These are phyloP conservation scores for Rhododendron kiyosumense DNA, from an alignment of 148 eudicot species.

Conservation along the genomic window DNA sequence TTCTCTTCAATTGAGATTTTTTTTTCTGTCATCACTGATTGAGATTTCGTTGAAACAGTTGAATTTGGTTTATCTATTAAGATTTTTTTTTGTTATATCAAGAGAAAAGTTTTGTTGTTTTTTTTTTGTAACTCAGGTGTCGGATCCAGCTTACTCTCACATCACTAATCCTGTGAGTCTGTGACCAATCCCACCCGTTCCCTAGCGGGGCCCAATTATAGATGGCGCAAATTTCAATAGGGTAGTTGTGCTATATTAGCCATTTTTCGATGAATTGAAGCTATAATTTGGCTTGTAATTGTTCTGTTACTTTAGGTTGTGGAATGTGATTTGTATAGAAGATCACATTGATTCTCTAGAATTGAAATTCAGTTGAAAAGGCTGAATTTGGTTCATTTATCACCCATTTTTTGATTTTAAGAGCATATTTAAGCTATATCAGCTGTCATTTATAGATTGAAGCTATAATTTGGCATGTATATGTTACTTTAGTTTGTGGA, in stretches of 20 bases:
- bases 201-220: too few species aligned
- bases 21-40: too few species aligned
- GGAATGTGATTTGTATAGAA: not conserved
- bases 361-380: not conserved
- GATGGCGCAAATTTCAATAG: too few species aligned
- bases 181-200: too few species aligned
- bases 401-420: not conserved
- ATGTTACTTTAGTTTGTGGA: not conserved
- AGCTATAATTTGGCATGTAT: not conserved
- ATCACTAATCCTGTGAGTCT: not conserved
- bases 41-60: not conserved
- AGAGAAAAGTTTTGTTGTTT: too few species aligned
- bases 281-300: not conserved
- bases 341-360: not conserved
- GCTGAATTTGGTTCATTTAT: not conserved
- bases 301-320: not conserved
- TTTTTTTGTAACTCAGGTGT: not conserved
- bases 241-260: too few species aligned
- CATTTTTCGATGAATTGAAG: not conserved
- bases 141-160: not conserved
- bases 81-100: not conserved
- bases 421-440: not conserved
- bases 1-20: too few species aligned
- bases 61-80: not conserved
- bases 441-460: not conserved